Evolutionary conservation across 768 basidiomycete genomes (phyloP).

Genomic region (Trichaptum fuscoviolaceum): DNA sequence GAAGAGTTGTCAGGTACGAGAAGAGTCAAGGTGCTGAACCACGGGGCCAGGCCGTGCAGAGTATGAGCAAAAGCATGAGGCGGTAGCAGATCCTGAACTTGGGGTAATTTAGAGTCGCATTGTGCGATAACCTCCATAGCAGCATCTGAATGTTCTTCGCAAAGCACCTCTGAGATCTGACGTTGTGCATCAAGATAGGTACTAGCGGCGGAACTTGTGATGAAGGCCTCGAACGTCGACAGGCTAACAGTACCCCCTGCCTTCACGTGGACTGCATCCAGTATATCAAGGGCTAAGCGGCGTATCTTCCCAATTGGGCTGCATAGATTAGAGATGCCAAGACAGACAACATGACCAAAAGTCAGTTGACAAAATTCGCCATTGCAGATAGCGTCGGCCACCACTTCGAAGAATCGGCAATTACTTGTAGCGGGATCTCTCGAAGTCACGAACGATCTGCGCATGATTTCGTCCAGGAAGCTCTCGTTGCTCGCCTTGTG

Average conservation of each 20-base stretch:
- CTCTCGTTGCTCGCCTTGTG: constrained; percentile 48
- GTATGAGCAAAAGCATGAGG: constrained; percentile 24
- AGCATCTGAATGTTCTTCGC: constrained; percentile 67
- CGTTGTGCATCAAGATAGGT: constrained; percentile 80
- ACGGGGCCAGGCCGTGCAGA: constrained; percentile 76
- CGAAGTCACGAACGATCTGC: constrained; percentile 59
- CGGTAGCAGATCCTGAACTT: constrained; percentile 47
- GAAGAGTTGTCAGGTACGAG: constrained; percentile 52
- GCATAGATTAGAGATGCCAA: constrained; percentile 82
- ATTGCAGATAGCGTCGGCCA: constrained; percentile 63
- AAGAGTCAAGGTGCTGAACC: constrained; percentile 75
- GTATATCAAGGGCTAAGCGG: constrained; percentile 69
- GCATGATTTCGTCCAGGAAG: constrained; percentile 60
- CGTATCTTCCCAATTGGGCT: constrained; percentile 62
- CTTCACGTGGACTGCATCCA: constrained; percentile 68
- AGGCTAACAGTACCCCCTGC: constrained; percentile 62
- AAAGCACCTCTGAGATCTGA: constrained; percentile 70
- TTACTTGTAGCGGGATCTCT: constrained; percentile 51
- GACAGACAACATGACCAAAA: constrained; percentile 68
- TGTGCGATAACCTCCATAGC: constrained; percentile 62
- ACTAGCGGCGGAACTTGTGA: constrained; percentile 66
- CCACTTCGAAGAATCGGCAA: constrained; percentile 70
- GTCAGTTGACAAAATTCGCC: constrained; percentile 52
- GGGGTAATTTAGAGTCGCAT: constrained; percentile 67
- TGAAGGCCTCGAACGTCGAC: constrained; percentile 66